phyloP scores from a whole-genome alignment of 2,329 filamentous ascomycete species.

The Ascomycota sp. region DNA sequence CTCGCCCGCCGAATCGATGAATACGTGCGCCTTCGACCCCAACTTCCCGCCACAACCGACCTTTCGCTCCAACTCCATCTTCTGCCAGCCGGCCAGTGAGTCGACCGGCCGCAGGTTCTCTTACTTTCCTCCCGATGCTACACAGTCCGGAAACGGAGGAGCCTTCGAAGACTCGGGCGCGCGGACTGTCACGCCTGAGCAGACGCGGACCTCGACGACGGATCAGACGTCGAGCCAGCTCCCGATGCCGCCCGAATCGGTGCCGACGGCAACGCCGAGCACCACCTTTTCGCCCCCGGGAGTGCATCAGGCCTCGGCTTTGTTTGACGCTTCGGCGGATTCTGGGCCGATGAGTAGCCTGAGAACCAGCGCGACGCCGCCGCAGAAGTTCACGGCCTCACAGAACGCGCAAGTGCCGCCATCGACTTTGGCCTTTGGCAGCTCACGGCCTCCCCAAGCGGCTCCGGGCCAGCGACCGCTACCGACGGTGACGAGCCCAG shows the following conservation, averaged over 20 bases:
- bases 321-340: slow-evolving; percentile 10
- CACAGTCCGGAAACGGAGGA: slow-evolving; percentile 12
- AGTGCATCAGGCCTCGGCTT: slow-evolving; percentile 9
- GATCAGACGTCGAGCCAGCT: slow-evolving; percentile 14
- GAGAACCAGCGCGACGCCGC: slow-evolving; percentile 13
- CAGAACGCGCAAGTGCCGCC: slow-evolving; percentile 2
- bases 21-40: slow-evolving; percentile 21
- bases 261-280: slow-evolving; percentile 12
- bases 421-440: slow-evolving; percentile 5
- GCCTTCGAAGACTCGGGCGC: slow-evolving; percentile 15
- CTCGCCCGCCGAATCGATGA: slow-evolving; percentile 31
- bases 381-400: slow-evolving; percentile 7
- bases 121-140: slow-evolving; percentile 39
- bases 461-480: slow-evolving; percentile 20
- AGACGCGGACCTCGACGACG: slow-evolving; percentile 9
- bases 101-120: slow-evolving; percentile 36
- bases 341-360: not conserved
- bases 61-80: slow-evolving; percentile 48
- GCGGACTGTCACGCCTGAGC: slow-evolving; percentile 11
- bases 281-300: slow-evolving; percentile 18
- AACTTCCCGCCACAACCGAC: slow-evolving; percentile 26
- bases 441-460: slow-evolving; percentile 15
- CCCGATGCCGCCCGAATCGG: slow-evolving; percentile 24
- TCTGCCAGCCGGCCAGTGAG: slow-evolving; percentile 35
- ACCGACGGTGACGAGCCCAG: slow-evolving; percentile 18